These are phyloP conservation scores for Pseudopithomyces maydicus DNA, from an alignment of 2,329 filamentous ascomycete genomes.

Conservation along the genomic window DNA sequence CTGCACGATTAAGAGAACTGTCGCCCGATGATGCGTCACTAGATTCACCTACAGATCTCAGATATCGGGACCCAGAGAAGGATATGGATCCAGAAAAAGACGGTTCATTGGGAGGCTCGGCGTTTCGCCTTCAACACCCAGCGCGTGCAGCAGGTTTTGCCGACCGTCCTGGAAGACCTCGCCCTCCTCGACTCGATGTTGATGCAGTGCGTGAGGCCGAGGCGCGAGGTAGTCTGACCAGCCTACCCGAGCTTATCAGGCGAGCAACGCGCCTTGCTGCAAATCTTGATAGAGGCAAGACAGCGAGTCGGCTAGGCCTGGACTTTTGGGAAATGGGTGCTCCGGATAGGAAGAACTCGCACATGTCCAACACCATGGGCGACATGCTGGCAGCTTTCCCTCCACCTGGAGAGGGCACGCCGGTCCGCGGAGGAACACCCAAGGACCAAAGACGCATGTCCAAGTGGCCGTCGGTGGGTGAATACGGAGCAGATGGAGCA, in stretches of 20 bases:
- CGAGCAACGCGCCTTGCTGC: conserved; percentile 85
- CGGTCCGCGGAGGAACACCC: conserved; percentile 36
- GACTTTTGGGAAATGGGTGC: conserved; percentile 52
- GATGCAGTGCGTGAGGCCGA: conserved; percentile 82
- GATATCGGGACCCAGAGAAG: conserved; percentile 29
- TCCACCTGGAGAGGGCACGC: conserved; percentile 59
- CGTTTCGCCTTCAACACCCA: conserved; percentile 38
- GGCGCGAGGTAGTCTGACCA: conserved; percentile 86
- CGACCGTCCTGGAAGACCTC: conserved; percentile 48
- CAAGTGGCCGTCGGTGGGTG: conserved; percentile 35
- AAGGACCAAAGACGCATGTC: conserved; percentile 22
- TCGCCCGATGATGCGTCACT: conserved; percentile 27
- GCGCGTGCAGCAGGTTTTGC: conserved; percentile 40
- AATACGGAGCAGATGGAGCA: conserved; percentile 17
- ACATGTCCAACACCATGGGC: conserved; percentile 61
- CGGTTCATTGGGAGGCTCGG: conserved; percentile 28
- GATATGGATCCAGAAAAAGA: conserved; percentile 37
- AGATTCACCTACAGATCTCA: conserved; percentile 28
- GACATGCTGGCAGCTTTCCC: conserved; percentile 71
- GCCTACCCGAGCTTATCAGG: conserved; percentile 86
- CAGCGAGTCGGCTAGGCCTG: conserved; percentile 63
- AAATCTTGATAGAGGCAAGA: conserved; percentile 82
- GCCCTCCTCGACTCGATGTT: conserved; percentile 78
- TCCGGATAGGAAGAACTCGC: conserved; percentile 37
- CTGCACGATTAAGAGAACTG: not conserved